These are phyloP conservation scores for Amauroascus verrucosus DNA, from an alignment of 2,329 filamentous ascomycete species.

Conservation along the genomic window DNA sequence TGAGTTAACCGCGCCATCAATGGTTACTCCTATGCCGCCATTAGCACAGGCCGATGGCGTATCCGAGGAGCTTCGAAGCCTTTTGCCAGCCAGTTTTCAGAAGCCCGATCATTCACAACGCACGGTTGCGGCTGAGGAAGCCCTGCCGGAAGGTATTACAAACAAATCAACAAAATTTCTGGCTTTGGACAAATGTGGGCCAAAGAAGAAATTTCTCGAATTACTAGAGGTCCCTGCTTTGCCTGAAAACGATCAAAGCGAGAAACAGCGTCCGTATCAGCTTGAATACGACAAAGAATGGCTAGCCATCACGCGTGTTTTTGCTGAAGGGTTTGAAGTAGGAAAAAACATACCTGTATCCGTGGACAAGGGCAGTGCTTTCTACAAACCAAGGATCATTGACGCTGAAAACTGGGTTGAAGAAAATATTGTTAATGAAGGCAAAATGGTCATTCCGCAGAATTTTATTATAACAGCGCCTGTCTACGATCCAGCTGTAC, in stretches of 20 bases:
- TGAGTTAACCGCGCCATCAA: not conserved
- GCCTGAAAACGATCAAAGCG: conserved; percentile 22
- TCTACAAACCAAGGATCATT: conserved; percentile 59
- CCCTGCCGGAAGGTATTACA: conserved; percentile 59
- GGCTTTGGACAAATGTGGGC: conserved; percentile 82
- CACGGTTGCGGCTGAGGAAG: conserved; percentile 44
- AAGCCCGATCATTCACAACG: conserved; percentile 33
- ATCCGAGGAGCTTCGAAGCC: conserved; percentile 55
- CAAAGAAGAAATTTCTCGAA: conserved; percentile 60
- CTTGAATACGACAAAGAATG: conserved; percentile 86
- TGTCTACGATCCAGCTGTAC: conserved; percentile 49
- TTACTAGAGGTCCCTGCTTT: conserved; percentile 54
- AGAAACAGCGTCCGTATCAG: conserved; percentile 41
- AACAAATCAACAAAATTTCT: conserved; percentile 78
- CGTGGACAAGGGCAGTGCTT: conserved; percentile 57
- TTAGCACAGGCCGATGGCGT: conserved; percentile 32
- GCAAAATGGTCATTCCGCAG: conserved; percentile 58
- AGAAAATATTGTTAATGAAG: conserved; percentile 55
- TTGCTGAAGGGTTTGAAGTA: conserved; percentile 55
- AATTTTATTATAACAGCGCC: conserved; percentile 73
- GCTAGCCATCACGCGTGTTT: conserved; percentile 83
- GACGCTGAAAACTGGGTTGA: conserved; percentile 70
- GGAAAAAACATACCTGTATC: conserved; percentile 48
- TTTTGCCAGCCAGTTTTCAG: conserved; percentile 67
- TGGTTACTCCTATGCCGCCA: not conserved